phyloP scores from a whole-genome alignment of 2,329 filamentous ascomycete species.

The Dendrostoma leiphaemia region DNA sequence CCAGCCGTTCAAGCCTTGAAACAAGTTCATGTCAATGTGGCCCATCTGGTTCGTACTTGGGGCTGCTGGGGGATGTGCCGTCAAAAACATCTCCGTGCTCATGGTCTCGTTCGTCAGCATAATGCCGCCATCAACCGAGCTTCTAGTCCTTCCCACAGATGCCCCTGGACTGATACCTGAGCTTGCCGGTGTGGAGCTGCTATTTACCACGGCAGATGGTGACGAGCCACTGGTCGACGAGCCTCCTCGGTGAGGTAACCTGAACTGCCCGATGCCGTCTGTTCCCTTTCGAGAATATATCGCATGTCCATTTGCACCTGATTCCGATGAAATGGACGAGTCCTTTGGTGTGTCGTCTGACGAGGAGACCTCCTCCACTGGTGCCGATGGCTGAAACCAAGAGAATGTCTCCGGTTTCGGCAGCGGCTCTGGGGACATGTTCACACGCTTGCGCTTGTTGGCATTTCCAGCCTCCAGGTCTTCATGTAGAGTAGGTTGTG shows the following conservation, averaged over 20 bases:
- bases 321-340: slow-evolving; percentile 4
- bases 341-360: slow-evolving; percentile 3
- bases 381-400: slow-evolving; percentile 1
- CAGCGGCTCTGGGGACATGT: slow-evolving; percentile 4
- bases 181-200: slow-evolving; percentile 6
- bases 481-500: too few species aligned
- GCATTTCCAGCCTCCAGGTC: neutral
- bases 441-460: slow-evolving; percentile 17
- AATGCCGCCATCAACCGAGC: neutral
- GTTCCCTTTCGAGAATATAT: neutral
- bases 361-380: slow-evolving; percentile 1
- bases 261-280: neutral
- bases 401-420: neutral
- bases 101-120: neutral
- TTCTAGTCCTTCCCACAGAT: neutral
- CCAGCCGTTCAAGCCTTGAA: slow-evolving; percentile 11
- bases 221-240: slow-evolving; percentile 13
- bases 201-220: slow-evolving; percentile 1
- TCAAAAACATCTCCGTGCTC: neutral
- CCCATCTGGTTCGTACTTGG: neutral
- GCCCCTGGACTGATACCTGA: slow-evolving; percentile 7
- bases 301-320: neutral
- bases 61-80: neutral
- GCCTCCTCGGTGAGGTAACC: slow-evolving; percentile 12
- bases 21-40: slow-evolving; percentile 1